These are phyloP conservation scores for Angophora floribunda DNA, from an alignment of 345 rosid species.

Conservation along the genomic window DNA sequence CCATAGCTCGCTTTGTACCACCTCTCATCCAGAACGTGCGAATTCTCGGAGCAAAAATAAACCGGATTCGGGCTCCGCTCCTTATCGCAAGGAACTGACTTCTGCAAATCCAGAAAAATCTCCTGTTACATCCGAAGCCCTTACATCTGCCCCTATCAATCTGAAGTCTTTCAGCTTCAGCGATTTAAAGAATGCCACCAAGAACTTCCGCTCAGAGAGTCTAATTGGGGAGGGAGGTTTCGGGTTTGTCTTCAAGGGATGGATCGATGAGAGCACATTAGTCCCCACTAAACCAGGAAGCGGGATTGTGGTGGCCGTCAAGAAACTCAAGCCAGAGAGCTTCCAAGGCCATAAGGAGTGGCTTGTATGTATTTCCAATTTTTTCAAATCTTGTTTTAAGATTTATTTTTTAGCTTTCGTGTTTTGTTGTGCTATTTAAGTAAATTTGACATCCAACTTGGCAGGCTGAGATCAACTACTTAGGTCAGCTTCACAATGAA, in stretches of 20 bases:
- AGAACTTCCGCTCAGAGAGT: conserved; percentile 42
- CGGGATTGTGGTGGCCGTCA: conserved; percentile 50
- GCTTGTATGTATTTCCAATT: conserved; percentile 38
- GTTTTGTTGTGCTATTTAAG: neutral
- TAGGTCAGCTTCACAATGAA: conserved; percentile 66
- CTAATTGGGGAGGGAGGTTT: conserved; percentile 66
- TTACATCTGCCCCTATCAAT: conserved; percentile 13
- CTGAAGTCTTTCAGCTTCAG: conserved; percentile 43
- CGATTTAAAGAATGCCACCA: conserved; percentile 51
- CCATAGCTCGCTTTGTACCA: neutral
- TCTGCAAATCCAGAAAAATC: conserved; percentile 10
- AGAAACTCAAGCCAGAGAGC: conserved; percentile 55
- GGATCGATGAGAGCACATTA: conserved; percentile 43
- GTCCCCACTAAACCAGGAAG: conserved; percentile 52
- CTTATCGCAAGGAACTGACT: neutral
- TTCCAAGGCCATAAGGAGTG: conserved; percentile 74
- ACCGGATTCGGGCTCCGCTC: conserved; percentile 4
- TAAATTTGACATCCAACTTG: neutral
- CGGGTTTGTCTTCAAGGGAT: conserved; percentile 62
- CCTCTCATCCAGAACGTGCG: conserved; percentile 15
- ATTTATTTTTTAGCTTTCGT: neutral
- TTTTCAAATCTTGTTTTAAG: neutral
- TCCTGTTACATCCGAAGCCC: conserved; percentile 1
- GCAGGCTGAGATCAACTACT: conserved; percentile 77
- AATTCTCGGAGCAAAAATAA: conserved; percentile 6